Base-by-base conservation (phyloP, 495 filamentous ascomycete species). In the Jackrogersella multiformis region DNA sequence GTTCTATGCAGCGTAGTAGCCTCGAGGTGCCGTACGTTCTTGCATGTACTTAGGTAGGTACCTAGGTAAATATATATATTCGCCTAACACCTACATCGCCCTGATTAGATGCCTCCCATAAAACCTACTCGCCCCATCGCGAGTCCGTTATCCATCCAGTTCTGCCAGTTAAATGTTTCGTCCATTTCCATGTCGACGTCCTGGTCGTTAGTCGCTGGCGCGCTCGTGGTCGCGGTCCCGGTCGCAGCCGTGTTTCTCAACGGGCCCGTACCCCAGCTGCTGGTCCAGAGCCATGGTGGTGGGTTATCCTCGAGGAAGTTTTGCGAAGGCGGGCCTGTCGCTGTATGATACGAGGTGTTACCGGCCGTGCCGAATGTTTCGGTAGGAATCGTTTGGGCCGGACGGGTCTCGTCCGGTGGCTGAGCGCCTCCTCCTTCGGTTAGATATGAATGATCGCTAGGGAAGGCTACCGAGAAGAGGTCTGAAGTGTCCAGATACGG, bases 161-260 rank as follows among this genome's bases (percentile, higher is more conserved):
- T 79, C 65, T 83, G 79, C 81, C 81, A 83, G 56, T 81, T 78
- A 46, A 83, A 81, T 0, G 72, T 70, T 2, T 82, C 80, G 13
- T 78, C 75, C 46, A 76, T 70, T 16, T 79, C 79, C 46, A 80
- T 76, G 24, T 80, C 77, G 16, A 77, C 48, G 10, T 82, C 80
- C 10, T 77, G 64, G 21, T 78, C 54, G 24, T 73, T 70, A 5
- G 66, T 61, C 52, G 56, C 51, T 15, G 58, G 65, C 18, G 72
- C 30, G n/a, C n/a, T n/a, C n/a, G n/a, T n/a, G n/a, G n/a, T n/a
- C n/a, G n/a, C n/a, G 20, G 52, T 59, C 15, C 68, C 64, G 3
- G 61, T 32, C 4, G 64, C 64, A 1, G 62, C 26, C 7, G 64
- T 38, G 4, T 23, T 9, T 6, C n/a, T 61, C 3, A 53, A 13